Evolutionary conservation across 148 eudicot species (phyloP), one percentile per base, ranked within the genome.

Genomic region (Rhododendron ferrugineum): DNA sequence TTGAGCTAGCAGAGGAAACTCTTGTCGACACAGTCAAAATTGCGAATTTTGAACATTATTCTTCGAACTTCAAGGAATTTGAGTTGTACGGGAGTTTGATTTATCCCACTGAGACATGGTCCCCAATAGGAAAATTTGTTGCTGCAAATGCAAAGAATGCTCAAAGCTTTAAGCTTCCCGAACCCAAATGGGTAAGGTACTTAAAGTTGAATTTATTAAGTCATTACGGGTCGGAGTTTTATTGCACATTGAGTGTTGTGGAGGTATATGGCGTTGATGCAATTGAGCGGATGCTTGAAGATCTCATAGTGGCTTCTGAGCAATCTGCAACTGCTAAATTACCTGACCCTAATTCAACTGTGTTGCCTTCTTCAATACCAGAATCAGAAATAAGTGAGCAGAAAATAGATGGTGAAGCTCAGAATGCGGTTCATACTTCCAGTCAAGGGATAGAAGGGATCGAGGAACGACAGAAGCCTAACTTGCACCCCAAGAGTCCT

Each of bases 231-330:
- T 91, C 97, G 0, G 97, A 93, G 58, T 96, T 95, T 89, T 96
- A 95, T 84, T 96, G 99, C 86, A 95, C 95, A 10, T 79, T 96
- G 80, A 96, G 95, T 89, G 89, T 89, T 32, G 85, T 96, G 30
- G 98, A 94, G 88, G 99, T 95, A 30, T 95, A 93, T 87, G 99
- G 99, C 36, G 88, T 94, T 70, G 99, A 96, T 91, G 99, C 97
- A 58, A 93, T 96, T 7, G 98, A 96, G 82, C 88, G 93, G 80
- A 93, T 96, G 98, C 98, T 96, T 85, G 97, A 94, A 89, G 99
- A 95, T 91, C 92, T 96, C 86, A 93, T 95, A 81, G 96, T 89
- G 78, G 87, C 88, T 85, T 84, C 96, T 37, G 90, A 75, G 28
- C 92, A 88, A 83, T 77, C 90, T 81, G 30, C 81, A 34, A 46